Evolutionary conservation across 139 green algal genomes (phyloP), one percentile per base, ranked within the genome.

Genomic region (Chlamydomonas urium): DNA sequence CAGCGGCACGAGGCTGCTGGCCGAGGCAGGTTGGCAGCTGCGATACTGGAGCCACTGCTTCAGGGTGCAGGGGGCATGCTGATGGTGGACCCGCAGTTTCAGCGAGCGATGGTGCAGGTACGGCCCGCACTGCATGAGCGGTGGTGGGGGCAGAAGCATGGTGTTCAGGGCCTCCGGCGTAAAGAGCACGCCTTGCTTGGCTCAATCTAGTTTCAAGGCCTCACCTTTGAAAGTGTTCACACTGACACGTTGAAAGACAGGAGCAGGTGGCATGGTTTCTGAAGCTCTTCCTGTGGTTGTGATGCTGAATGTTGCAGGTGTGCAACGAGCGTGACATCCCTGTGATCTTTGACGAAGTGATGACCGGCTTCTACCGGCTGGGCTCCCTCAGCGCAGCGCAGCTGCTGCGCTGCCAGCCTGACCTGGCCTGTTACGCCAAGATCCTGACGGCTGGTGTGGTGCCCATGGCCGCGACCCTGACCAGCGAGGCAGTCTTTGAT

Each of bases 381-480:
- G 95, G 95, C 17, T 69, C 37, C 2, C 17, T 83, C 4, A 86
- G 80, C 28, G 91, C 84, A 5, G 84, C 76, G 1, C 59, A 77
- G 0, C 53, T 96, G 68, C 79, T 98, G 76, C 81, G 87, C 21
- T 65, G 88, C 19, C 48, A 61, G 1, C 94, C 95, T 2, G 95
- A 98, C 84, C 93, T 99, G 32, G 93, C 87, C 32, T 97, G 90
- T 78, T 99, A 93, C 72, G 95, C 86, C 65, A 99, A 99, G 83
- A 82, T 97, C 35, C 83, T 97, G n/a, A 89, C 83, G 26, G 91
- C 81, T 0, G 93, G 94, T 2, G 75, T 86, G 42, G 72, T 96
- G 23, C 94, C 95, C 0, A 78, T 98, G 82, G 85, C 93, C 0
- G 88, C 82, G 2, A 99, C 95, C 0, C 78, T 98, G 33, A 82